A percentile compares a stretch with the other conserved stretches of the same genome.
These are phyloP conservation scores for Oidiodendron maius DNA, from an alignment of 495 filamentous ascomycete species.

Conservation along the genomic window DNA sequence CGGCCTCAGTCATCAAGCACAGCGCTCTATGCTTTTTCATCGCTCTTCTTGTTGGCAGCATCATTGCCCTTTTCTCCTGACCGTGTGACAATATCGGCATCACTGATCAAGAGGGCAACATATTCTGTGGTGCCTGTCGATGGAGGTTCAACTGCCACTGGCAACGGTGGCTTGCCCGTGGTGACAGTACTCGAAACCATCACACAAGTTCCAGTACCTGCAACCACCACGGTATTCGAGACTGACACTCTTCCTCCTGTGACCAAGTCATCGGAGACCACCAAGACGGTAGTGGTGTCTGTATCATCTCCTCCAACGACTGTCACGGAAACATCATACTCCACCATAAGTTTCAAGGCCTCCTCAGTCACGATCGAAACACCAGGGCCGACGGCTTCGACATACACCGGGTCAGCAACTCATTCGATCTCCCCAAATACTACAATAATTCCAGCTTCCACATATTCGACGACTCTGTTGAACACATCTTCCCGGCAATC, in stretches of 20 bases:
- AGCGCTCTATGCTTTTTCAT: conserved; percentile 14
- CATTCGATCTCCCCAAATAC: neutral
- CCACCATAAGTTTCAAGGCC: conserved; percentile 16
- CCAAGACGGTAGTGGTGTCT: conserved; percentile 14
- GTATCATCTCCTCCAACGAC: conserved; percentile 8
- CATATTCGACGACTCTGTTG: neutral
- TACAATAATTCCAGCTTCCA: neutral
- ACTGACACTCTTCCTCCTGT: conserved; percentile 12
- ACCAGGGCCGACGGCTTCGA: neutral
- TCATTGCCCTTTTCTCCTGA: conserved; percentile 15
- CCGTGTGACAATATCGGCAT: conserved; percentile 1
- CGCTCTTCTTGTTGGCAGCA: conserved; percentile 10
- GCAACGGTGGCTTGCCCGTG: neutral
- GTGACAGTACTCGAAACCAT: conserved; percentile 17
- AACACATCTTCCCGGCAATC: too few species aligned
- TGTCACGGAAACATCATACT: conserved; percentile 14
- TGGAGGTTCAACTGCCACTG: conserved; percentile 13
- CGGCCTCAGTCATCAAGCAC: conserved; percentile 12
- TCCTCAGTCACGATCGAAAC: conserved; percentile 5
- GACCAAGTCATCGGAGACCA: conserved; percentile 7
- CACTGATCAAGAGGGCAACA: conserved; percentile 18
- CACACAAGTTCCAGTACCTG: conserved; percentile 8
- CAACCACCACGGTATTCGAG: conserved; percentile 16
- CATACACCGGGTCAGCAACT: conserved; percentile 2
- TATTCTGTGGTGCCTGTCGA: conserved; percentile 25